phyloP scores from a whole-genome alignment of 2,329 filamentous ascomycete genomes.

The Leptosphaerulina australis region DNA sequence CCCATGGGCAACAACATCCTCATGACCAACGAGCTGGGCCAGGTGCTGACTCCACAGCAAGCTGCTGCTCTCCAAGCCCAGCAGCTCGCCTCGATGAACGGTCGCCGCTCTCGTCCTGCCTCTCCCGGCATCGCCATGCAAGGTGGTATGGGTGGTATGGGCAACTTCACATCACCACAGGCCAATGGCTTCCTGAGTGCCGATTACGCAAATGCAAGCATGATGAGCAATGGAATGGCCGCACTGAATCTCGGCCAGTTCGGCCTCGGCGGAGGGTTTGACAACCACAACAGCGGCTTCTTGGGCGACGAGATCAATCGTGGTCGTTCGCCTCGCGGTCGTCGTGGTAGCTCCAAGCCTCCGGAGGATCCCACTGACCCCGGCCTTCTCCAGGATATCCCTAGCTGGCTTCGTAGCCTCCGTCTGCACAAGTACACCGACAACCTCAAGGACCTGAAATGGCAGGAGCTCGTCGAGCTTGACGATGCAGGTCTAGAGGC shows the following conservation, averaged over 20 bases:
- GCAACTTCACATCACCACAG: conserved; percentile 81
- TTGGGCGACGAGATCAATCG: conserved; percentile 92
- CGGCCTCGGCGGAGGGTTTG: conserved; percentile 57
- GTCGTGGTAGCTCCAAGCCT: conserved; percentile 93
- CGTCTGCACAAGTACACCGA: conserved; percentile 99
- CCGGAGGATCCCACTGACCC: conserved; percentile 97
- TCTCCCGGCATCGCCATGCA: conserved; percentile 89
- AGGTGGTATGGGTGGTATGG: conserved; percentile 62
- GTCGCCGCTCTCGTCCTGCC: conserved; percentile 81
- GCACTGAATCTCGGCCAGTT: conserved; percentile 75
- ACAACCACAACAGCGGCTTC: conserved; percentile 69
- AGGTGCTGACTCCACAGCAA: conserved; percentile 71
- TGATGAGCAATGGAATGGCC: conserved; percentile 73
- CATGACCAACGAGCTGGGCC: conserved; percentile 93
- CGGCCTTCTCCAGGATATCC: conserved; percentile 88
- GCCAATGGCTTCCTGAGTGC: conserved; percentile 93
- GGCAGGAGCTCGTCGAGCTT: conserved; percentile 89
- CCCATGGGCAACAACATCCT: conserved; percentile 76
- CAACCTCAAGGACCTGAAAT: conserved; percentile 95
- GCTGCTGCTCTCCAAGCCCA: conserved; percentile 66
- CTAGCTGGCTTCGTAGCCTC: conserved; percentile 91
- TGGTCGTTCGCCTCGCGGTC: conserved; percentile 88
- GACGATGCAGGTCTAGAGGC: conserved; percentile 93
- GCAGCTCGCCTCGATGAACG: conserved; percentile 81
- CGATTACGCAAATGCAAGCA: conserved; percentile 76